These are phyloP conservation scores for Naganishia sp. DNA, from an alignment of 1,284 basidiomycete genomes.

Conservation along the genomic window DNA sequence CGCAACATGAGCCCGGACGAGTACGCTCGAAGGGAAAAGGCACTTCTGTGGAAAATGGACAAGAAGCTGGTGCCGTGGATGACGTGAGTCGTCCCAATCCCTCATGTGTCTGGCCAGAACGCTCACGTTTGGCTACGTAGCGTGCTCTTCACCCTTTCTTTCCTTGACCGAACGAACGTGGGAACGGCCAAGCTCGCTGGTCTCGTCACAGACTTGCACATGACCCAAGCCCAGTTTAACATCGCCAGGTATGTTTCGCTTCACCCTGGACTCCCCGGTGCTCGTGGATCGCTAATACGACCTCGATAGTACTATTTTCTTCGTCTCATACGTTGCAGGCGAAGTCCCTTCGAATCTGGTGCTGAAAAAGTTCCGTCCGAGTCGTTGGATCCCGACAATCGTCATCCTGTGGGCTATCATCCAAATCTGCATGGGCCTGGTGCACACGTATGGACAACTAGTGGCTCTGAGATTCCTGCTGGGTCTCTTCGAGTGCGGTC, in stretches of 20 bases:
- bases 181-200: constrained; percentile 52
- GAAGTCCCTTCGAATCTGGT: constrained; percentile 56
- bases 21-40: constrained; percentile 44
- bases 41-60: constrained; percentile 51
- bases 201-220: constrained; percentile 50
- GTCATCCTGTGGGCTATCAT: constrained; percentile 49
- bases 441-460: constrained; percentile 45
- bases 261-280: constrained; percentile 1
- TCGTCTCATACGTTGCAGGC: constrained; percentile 53
- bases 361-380: constrained; percentile 51
- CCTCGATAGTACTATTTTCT: constrained; percentile 42
- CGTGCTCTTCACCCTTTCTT: constrained; percentile 39
- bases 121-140: background rate
- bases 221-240: constrained; percentile 52
- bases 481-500: constrained; percentile 50
- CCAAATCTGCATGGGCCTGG: constrained; percentile 54
- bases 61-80: constrained; percentile 51
- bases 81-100: constrained; percentile 43
- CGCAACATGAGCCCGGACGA: constrained; percentile 39
- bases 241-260: constrained; percentile 38
- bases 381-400: constrained; percentile 51
- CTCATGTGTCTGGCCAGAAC: constrained; percentile 2
- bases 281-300: constrained; percentile 9
- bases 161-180: constrained; percentile 57
- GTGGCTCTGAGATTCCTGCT: constrained; percentile 53